phyloP scores from a whole-genome alignment of 805 yeast species.

The Priceomyces melissophilus region DNA sequence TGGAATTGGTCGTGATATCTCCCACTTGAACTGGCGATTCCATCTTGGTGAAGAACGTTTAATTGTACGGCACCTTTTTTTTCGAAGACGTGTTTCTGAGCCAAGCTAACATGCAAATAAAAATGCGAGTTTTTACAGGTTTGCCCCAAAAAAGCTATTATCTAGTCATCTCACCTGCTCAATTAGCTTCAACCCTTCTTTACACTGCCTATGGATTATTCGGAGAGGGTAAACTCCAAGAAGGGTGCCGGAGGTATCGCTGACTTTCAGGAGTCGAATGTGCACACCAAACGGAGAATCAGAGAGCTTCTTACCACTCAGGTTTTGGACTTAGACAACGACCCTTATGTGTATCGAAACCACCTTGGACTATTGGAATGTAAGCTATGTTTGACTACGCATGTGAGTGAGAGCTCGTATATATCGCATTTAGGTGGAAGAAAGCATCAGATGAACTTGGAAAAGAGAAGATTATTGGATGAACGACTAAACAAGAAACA shows the following conservation, averaged over 20 bases:
- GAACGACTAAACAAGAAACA: constrained; percentile 26
- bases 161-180: too few species aligned
- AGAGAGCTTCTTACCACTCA: constrained; percentile 54
- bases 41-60: constrained; percentile 19
- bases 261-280: constrained; percentile 63
- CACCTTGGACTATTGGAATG: constrained; percentile 86
- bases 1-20: constrained; percentile 39
- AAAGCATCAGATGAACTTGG: constrained; percentile 73
- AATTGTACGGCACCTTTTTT: too few species aligned
- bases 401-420: constrained; percentile 75
- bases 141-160: too few species aligned
- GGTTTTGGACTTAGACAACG: constrained; percentile 53
- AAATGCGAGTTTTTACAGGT: too few species aligned
- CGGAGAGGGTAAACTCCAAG: constrained; percentile 85
- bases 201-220: constrained; percentile 86
- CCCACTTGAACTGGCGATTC: constrained; percentile 42
- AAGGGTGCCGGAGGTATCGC: constrained; percentile 92
- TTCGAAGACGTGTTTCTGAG: too few species aligned
- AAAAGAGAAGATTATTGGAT: constrained; percentile 48
- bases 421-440: constrained; percentile 81
- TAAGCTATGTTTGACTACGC: constrained; percentile 77
- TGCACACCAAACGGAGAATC: constrained; percentile 64
- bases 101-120: too few species aligned
- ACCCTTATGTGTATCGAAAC: constrained; percentile 82
- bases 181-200: too few species aligned